Evolutionary conservation across 2,329 filamentous ascomycete genomes (phyloP).

Genomic region (Talaromyces sp.): DNA sequence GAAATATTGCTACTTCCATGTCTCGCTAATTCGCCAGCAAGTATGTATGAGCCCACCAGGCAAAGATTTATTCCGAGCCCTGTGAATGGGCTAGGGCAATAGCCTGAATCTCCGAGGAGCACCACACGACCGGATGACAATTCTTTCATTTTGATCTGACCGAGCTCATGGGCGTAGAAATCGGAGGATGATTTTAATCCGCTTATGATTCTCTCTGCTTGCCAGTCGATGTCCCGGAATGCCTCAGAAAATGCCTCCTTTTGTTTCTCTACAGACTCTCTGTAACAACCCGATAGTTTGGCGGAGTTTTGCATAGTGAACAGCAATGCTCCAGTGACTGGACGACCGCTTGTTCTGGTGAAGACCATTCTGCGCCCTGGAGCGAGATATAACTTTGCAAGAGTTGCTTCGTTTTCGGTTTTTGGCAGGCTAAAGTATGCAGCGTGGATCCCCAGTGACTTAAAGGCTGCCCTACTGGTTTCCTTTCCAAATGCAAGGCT

Average conservation of each 20-base stretch:
- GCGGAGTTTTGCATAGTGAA: not conserved
- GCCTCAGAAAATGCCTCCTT: not conserved
- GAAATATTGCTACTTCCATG: not conserved
- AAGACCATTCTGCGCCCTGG: not conserved
- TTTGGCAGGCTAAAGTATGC: not conserved
- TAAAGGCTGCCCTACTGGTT: not conserved
- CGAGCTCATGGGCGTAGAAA: not conserved
- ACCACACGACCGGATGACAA: not conserved
- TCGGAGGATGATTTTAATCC: not conserved
- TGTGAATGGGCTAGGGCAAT: not conserved
- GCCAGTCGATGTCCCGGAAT: not conserved
- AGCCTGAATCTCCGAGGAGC: not conserved
- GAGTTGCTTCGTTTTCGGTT: not conserved
- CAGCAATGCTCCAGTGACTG: not conserved
- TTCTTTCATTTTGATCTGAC: not conserved
- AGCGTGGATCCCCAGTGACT: not conserved
- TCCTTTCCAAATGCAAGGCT: not conserved
- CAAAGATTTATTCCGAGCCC: not conserved
- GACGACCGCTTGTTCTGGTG: not conserved
- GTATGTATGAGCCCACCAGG: not conserved
- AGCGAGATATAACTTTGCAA: not conserved
- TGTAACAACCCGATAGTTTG: not conserved
- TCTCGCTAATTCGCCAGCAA: not conserved
- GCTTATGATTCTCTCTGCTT: not conserved
- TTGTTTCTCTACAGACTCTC: not conserved